A percentile compares a stretch with the other conserved stretches of the same genome.
phyloP scores from a whole-genome alignment of 1,284 basidiomycete species.

The Malassezia dermatis region DNA sequence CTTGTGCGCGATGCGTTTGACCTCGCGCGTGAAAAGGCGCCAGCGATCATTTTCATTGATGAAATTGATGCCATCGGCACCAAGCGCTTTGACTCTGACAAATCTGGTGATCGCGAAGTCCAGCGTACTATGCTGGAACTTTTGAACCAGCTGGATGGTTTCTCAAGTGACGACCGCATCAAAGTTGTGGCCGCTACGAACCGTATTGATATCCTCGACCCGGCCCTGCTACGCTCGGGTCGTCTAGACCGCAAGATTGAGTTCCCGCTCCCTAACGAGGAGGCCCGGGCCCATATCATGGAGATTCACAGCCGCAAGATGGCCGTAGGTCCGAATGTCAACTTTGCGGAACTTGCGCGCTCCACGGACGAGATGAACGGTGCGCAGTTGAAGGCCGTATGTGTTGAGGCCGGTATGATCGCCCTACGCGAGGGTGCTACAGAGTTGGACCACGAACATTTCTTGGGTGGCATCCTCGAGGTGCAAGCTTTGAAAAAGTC shows the following conservation, averaged over 20 bases:
- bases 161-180: conserved; percentile 85
- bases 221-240: conserved; percentile 64
- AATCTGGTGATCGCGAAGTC: conserved; percentile 94
- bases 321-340: conserved; percentile 64
- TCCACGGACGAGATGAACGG: conserved; percentile 70
- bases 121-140: conserved; percentile 98
- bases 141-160: conserved; percentile 74
- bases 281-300: conserved; percentile 62
- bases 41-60: conserved; percentile 98
- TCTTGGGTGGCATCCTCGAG: conserved; percentile 46
- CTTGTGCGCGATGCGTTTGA: conserved; percentile 94
- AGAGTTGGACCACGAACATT: conserved; percentile 47
- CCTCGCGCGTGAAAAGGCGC: conserved; percentile 91
- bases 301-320: conserved; percentile 86
- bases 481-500: conserved; percentile 48
- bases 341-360: conserved; percentile 65
- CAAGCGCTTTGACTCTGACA: conserved; percentile 96
- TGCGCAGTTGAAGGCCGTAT: conserved; percentile 55
- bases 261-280: conserved; percentile 67
- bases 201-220: conserved; percentile 91
- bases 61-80: conserved; percentile 98
- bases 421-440: conserved; percentile 83
- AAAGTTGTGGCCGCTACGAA: conserved; percentile 99
- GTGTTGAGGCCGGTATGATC: conserved; percentile 95
- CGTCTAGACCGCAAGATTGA: conserved; percentile 70